phyloP scores from a whole-genome alignment of 441 rosid genomes.

The Arabidopsis lyrata region DNA sequence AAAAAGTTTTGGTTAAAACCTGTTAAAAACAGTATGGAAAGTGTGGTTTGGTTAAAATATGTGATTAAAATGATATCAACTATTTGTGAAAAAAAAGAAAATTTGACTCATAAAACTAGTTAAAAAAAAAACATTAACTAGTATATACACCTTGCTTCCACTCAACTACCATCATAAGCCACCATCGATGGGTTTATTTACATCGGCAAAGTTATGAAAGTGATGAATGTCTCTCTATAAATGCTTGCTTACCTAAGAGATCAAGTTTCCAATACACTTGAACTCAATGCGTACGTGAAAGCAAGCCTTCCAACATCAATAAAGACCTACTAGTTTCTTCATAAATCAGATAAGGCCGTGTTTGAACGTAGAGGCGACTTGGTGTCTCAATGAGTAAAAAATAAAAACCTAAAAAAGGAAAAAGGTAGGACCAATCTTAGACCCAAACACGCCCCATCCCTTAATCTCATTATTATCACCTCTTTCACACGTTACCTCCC shows the following conservation, averaged over 20 bases:
- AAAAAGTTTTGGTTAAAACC: background rate
- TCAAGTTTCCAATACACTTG: background rate
- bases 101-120: background rate
- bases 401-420: background rate
- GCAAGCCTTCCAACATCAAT: background rate
- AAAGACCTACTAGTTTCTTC: background rate
- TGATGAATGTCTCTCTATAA: background rate
- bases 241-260: background rate
- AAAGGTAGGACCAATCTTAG: constrained; percentile 7
- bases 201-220: background rate
- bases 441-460: constrained; percentile 32
- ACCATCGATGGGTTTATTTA: background rate
- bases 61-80: background rate
- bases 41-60: background rate
- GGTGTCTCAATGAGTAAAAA: background rate
- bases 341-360: background rate
- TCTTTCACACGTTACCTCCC: constrained; percentile 40
- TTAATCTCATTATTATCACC: constrained; percentile 50
- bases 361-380: constrained; percentile 2
- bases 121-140: background rate
- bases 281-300: background rate
- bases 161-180: background rate
- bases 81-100: background rate
- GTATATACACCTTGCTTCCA: background rate
- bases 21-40: background rate